A percentile compares a stretch with the other conserved stretches of the same genome.
phyloP scores from a whole-genome alignment of 2,329 filamentous ascomycete species.

The Apiospora kogelbergensis region DNA sequence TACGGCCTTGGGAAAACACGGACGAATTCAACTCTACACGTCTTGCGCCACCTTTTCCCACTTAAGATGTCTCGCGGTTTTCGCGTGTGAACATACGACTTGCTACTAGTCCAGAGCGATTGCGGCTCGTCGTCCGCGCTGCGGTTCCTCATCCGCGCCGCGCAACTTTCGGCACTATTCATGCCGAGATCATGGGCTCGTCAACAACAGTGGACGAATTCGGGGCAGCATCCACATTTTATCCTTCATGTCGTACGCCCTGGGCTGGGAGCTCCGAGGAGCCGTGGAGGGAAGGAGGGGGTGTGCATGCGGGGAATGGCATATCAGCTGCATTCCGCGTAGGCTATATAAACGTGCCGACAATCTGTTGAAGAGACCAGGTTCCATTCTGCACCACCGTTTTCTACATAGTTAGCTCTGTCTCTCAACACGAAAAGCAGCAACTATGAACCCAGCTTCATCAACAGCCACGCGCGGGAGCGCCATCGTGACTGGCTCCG shows the following conservation, averaged over 20 bases:
- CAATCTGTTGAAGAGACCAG: neutral
- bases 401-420: neutral
- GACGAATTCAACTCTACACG: neutral
- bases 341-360: neutral
- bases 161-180: neutral
- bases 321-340: neutral
- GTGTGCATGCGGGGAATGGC: neutral
- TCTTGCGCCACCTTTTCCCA: neutral
- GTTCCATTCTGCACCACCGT: neutral
- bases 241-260: neutral
- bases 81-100: neutral
- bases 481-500: constrained; percentile 30
- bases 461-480: constrained; percentile 8
- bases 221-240: constrained; percentile 3
- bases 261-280: neutral
- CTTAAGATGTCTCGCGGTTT: neutral
- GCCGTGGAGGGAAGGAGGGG: neutral
- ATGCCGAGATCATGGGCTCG: neutral
- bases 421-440: neutral
- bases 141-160: neutral
- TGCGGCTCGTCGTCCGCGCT: neutral
- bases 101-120: neutral
- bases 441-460: neutral
- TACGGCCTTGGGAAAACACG: neutral
- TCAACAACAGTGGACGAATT: neutral